Conservation (phyloP, 2,329 filamentous ascomycete species). For the Pseudogymnoascus sp. region DNA sequence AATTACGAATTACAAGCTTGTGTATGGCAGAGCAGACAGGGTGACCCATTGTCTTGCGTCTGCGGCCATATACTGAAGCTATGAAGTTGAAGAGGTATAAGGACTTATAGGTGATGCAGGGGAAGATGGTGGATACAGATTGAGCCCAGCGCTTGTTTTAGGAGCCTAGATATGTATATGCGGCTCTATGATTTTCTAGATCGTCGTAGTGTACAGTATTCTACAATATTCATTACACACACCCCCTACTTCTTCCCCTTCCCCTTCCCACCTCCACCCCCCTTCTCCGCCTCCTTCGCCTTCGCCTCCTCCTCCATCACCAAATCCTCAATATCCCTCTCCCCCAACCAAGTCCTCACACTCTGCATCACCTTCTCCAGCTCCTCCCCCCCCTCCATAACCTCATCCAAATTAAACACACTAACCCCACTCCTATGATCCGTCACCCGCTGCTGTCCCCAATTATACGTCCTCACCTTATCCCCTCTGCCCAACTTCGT, state of each 20-base stretch:
- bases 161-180: neutral
- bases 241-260: neutral
- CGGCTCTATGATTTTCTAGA: neutral
- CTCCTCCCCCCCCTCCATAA: conserved; percentile 55
- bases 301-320: conserved; percentile 39
- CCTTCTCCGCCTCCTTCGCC: conserved; percentile 12
- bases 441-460: conserved; percentile 59
- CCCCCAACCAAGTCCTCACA: conserved; percentile 56
- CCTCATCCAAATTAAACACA: conserved; percentile 54
- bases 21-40: no score
- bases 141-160: neutral
- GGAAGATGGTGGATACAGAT: no score
- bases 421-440: conserved; percentile 63
- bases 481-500: conserved; percentile 82
- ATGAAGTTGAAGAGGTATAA: no score
- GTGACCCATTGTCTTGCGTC: no score
- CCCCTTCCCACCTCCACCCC: neutral
- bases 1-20: no score
- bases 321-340: conserved; percentile 54
- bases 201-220: neutral
- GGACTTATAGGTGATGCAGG: no score
- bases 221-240: neutral
- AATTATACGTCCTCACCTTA: conserved; percentile 78
- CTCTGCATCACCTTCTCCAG: conserved; percentile 60
- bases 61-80: no score